A percentile compares a stretch with the other conserved stretches of the same genome.
Conservation (phyloP, 2,329 filamentous ascomycete genomes). For the Calonectria pteridis region DNA sequence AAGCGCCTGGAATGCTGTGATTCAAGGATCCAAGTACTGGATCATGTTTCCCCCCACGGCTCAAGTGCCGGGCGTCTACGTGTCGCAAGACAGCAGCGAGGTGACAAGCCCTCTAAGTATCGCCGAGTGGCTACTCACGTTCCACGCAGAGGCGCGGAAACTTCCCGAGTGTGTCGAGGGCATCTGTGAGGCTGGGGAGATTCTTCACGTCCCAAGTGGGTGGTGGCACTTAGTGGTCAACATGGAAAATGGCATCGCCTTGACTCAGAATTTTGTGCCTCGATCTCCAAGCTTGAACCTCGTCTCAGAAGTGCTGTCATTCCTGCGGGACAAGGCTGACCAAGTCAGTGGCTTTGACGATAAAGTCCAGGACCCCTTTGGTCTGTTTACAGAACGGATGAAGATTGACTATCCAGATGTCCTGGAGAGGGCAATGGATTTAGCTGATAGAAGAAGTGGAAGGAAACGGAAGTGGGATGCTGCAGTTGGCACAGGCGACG, state of each 20-base stretch:
- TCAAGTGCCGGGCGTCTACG: constrained; percentile 88
- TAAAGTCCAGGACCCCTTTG: constrained; percentile 78
- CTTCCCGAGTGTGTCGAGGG: constrained; percentile 86
- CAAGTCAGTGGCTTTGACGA: constrained; percentile 89
- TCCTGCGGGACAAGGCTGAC: constrained; percentile 83
- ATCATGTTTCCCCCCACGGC: constrained; percentile 93
- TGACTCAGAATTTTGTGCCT: constrained; percentile 97
- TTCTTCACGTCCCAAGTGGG: constrained; percentile 91
- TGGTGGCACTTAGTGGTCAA: constrained; percentile 99
- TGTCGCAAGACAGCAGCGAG: constrained; percentile 90
- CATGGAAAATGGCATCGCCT: constrained; percentile 83
- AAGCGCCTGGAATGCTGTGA: constrained; percentile 93
- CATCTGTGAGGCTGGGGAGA: constrained; percentile 85
- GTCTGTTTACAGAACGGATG: constrained; percentile 80
- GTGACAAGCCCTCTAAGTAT: constrained; percentile 95
- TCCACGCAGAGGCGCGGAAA: constrained; percentile 84
- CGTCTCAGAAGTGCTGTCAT: constrained; percentile 80
- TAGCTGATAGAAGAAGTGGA: constrained; percentile 72
- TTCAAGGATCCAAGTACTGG: constrained; percentile 95
- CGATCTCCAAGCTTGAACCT: constrained; percentile 66
- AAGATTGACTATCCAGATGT: constrained; percentile 72
- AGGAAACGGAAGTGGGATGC: constrained; percentile 91
- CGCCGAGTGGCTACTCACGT: constrained; percentile 94
- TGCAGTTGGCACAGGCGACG: constrained; percentile 64
- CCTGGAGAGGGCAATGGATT: constrained; percentile 73